These are phyloP conservation scores for Suillus subalutaceus DNA, from an alignment of 768 basidiomycete genomes.

Conservation along the genomic window DNA sequence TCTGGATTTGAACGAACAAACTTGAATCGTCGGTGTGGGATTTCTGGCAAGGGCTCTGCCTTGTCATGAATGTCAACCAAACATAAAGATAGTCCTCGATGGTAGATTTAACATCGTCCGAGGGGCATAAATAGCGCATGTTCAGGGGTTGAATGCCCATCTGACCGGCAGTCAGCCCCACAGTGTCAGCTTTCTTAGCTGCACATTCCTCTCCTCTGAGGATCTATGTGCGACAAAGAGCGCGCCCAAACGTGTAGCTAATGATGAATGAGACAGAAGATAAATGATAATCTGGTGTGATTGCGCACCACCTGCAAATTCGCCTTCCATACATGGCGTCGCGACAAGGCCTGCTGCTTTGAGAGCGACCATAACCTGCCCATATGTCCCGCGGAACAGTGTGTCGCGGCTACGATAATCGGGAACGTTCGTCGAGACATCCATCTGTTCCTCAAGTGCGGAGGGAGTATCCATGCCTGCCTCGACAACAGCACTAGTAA, in stretches of 20 bases:
- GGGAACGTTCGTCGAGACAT: slow-evolving; percentile 4
- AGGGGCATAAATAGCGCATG: not conserved
- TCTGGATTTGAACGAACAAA: not conserved
- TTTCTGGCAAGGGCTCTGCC: not conserved
- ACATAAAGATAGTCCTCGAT: not conserved
- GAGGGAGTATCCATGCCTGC: slow-evolving; percentile 44
- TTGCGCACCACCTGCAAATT: slow-evolving; percentile 36
- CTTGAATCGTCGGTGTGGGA: not conserved
- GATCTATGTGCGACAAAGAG: slow-evolving; percentile 40
- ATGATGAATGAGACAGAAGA: not conserved
- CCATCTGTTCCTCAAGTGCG: slow-evolving; percentile 5
- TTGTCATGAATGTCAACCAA: not conserved
- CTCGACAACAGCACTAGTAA: slow-evolving; percentile 39
- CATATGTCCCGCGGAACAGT: slow-evolving; percentile 46
- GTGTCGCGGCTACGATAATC: not conserved
- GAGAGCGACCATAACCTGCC: slow-evolving; percentile 44
- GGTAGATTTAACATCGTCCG: not conserved
- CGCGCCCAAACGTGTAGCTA: slow-evolving; percentile 44
- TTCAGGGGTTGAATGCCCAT: not conserved
- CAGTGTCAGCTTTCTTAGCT: slow-evolving; percentile 42
- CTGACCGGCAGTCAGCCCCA: slow-evolving; percentile 36
- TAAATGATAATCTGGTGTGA: not conserved
- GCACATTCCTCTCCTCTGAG: slow-evolving; percentile 32
- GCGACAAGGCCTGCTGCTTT: slow-evolving; percentile 39
- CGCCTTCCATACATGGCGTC: slow-evolving; percentile 32